These are phyloP conservation scores for Backusella australiensis DNA, from an alignment of 192 early-diverging fungal genomes.

Conservation along the genomic window DNA sequence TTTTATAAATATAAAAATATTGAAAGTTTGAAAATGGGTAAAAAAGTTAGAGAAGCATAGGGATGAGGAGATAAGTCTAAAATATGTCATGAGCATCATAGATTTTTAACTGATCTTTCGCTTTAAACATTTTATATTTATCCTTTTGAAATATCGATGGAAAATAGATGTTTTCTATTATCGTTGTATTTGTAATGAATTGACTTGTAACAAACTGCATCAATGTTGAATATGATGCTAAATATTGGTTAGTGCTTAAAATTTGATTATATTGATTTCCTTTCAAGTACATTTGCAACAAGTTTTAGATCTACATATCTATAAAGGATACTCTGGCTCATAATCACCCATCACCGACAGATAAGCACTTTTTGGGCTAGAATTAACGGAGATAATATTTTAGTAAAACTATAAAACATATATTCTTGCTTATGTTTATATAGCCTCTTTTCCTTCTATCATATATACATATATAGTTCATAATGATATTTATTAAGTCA, in stretches of 20 bases:
- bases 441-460: not conserved
- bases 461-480: not conserved
- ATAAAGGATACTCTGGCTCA: not conserved
- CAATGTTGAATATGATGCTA: not conserved
- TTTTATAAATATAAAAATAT: no score
- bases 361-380: not conserved
- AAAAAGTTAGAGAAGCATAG: not conserved
- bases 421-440: not conserved
- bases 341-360: not conserved
- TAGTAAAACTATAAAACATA: not conserved
- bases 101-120: not conserved
- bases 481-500: conserved; percentile 83
- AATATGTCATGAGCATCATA: not conserved
- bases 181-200: not conserved
- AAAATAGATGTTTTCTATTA: not conserved
- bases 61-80: not conserved
- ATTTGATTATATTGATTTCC: not conserved
- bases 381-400: not conserved
- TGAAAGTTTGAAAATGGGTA: not conserved
- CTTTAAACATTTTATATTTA: not conserved
- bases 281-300: not conserved
- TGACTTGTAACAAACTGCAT: not conserved
- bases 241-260: not conserved
- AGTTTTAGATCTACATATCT: not conserved
- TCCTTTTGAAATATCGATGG: not conserved